Evolutionary conservation across 1,284 basidiomycete genomes (phyloP), one percentile per base, ranked within the genome.

Genomic region (Trichosporon sp.): DNA sequence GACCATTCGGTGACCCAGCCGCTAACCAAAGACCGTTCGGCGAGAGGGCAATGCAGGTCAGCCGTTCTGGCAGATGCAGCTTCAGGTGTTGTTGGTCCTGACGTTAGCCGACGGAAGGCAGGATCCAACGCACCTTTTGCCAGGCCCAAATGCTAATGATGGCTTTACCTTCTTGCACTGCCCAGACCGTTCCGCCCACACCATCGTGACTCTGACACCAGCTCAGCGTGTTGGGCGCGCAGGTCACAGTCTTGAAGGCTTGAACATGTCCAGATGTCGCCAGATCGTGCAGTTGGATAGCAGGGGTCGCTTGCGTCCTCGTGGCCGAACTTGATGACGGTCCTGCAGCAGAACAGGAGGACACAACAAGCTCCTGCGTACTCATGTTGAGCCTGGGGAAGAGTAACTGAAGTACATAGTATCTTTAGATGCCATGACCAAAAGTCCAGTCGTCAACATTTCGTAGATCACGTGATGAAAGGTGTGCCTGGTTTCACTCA

Each of bases 21-120:
- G 92, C 94, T 70, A 91, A 90, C 71, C 88, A 91, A 21, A 83
- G 81, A 2, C 92, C 92, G 58, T 82, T 83, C 3, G 84, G 84
- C 74, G 94, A 91, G 5, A 91, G 77, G 2, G 89, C 84, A 44
- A 97, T 84, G 71, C 90, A 92, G 11, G 87, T 85, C 58, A 97
- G 81, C 74, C 90, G 91, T 77, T 97, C 93, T 0, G 95, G 92
- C 0, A 97, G 83, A 16, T 97, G 89, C 52, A 95, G 86, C 77
- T 94, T 93, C 59, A 90, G 80, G 57, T 88, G 85, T 56, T 93
- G 83, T 84, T 95, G 92, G 76, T 95, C 92, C 92, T 95, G 61
- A 29, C 25, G 25, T 54, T 16, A 29, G 25, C 13, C 19, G 29
- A 70, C 34, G 70, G 58, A 4, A 6, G 10, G 8, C 25, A 21